These are phyloP conservation scores for Leishmania mexicana DNA, from an alignment of 208 protist genomes.

Conservation along the genomic window DNA sequence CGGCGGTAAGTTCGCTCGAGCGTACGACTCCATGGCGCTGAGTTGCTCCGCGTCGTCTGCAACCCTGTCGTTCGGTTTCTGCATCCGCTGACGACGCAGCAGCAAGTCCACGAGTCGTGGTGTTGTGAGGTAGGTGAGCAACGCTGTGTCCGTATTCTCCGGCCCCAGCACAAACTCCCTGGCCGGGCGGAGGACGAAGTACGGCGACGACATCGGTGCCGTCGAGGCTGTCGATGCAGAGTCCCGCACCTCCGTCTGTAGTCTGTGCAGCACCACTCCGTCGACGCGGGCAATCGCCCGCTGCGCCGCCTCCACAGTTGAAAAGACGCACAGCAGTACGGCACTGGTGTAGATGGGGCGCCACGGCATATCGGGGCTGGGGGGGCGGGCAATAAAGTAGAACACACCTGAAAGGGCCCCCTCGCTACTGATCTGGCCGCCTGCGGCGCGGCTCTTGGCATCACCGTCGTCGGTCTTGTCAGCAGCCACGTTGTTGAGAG, in stretches of 20 bases:
- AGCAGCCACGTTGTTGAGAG: background rate
- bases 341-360: conserved; percentile 21
- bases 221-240: background rate
- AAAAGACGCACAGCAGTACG: conserved; percentile 25
- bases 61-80: background rate
- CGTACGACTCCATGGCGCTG: background rate
- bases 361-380: conserved; percentile 33
- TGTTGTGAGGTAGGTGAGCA: conserved; percentile 28
- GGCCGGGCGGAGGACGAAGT: conserved; percentile 14
- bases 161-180: conserved; percentile 11
- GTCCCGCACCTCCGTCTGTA: background rate
- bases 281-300: conserved; percentile 12
- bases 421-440: background rate
- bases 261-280: background rate
- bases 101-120: conserved; percentile 20
- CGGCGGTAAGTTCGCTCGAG: conserved; percentile 7
- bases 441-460: background rate
- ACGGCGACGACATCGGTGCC: background rate
- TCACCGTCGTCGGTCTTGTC: background rate
- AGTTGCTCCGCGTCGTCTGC: background rate
- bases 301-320: conserved; percentile 9
- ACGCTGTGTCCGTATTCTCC: conserved; percentile 14
- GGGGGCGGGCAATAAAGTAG: conserved; percentile 16
- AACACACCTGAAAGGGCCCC: conserved; percentile 17
- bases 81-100: conserved; percentile 14